Conservation (phyloP, 2,329 filamentous ascomycete species). For the Talaromyces sp. region DNA sequence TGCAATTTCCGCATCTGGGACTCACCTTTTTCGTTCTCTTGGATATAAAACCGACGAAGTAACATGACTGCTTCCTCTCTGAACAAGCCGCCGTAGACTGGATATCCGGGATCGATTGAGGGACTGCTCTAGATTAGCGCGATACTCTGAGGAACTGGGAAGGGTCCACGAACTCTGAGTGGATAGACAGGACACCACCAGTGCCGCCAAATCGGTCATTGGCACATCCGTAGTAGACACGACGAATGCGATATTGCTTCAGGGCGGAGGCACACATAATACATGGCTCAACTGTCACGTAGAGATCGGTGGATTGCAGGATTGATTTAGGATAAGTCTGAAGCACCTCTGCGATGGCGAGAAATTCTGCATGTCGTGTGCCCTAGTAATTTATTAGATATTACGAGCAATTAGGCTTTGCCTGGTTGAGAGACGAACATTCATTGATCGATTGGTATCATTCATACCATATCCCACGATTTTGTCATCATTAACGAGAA, state of each 20-base stretch:
- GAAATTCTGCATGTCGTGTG: slow-evolving; percentile 92
- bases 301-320: slow-evolving; percentile 75
- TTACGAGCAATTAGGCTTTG: neutral
- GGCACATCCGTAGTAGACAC: slow-evolving; percentile 91
- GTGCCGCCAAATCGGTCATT: slow-evolving; percentile 98
- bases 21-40: slow-evolving; percentile 88
- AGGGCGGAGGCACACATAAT: slow-evolving; percentile 97
- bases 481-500: slow-evolving; percentile 77
- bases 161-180: slow-evolving; percentile 59
- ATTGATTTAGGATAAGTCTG: slow-evolving; percentile 67
- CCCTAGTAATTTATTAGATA: slow-evolving; percentile 62
- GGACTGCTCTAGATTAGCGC: slow-evolving; percentile 49
- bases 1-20: neutral
- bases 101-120: slow-evolving; percentile 76
- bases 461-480: slow-evolving; percentile 94
- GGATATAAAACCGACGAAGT: slow-evolving; percentile 91
- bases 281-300: slow-evolving; percentile 97
- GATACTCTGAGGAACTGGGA: neutral
- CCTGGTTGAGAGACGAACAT: slow-evolving; percentile 45
- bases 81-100: slow-evolving; percentile 83
- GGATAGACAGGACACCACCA: slow-evolving; percentile 87
- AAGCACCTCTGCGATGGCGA: slow-evolving; percentile 73
- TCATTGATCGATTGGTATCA: slow-evolving; percentile 86
- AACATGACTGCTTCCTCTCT: slow-evolving; percentile 92
- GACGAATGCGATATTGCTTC: slow-evolving; percentile 81